phyloP scores from a whole-genome alignment of 2,329 filamentous ascomycete genomes.

The Fusarium armeniacum region DNA sequence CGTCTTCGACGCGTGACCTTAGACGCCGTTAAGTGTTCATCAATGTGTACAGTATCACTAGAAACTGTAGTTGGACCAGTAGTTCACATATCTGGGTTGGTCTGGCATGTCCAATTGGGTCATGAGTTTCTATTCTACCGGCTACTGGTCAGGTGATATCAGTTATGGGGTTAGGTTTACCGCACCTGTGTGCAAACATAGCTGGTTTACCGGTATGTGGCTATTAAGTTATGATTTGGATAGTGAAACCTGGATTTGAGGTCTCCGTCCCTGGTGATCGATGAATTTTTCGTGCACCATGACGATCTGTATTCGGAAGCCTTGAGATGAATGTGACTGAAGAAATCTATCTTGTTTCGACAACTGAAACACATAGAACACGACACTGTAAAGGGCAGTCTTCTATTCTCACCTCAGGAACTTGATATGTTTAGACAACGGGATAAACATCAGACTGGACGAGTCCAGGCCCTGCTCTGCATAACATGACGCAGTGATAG shows the following conservation, averaged over 20 bases:
- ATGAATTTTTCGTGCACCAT: background rate
- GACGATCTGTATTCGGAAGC: background rate
- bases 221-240: background rate
- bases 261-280: background rate
- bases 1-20: background rate
- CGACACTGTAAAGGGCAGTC: too few species aligned
- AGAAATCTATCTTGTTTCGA: background rate
- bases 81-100: background rate
- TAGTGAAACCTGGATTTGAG: background rate
- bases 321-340: too few species aligned
- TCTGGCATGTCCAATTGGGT: background rate
- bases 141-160: background rate
- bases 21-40: background rate
- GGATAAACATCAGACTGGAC: background rate
- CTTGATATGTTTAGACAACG: background rate
- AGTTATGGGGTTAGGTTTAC: background rate
- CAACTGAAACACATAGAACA: background rate
- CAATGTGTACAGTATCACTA: background rate
- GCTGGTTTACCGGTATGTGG: background rate
- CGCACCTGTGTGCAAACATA: background rate
- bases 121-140: accelerated
- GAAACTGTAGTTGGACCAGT: background rate
- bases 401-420: background rate
- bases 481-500: background rate
- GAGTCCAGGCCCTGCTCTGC: accelerated